Evolutionary conservation across 805 yeast species (phyloP), one percentile per base, ranked within the genome.

Genomic region (Wickerhamomyces hampshirensis): DNA sequence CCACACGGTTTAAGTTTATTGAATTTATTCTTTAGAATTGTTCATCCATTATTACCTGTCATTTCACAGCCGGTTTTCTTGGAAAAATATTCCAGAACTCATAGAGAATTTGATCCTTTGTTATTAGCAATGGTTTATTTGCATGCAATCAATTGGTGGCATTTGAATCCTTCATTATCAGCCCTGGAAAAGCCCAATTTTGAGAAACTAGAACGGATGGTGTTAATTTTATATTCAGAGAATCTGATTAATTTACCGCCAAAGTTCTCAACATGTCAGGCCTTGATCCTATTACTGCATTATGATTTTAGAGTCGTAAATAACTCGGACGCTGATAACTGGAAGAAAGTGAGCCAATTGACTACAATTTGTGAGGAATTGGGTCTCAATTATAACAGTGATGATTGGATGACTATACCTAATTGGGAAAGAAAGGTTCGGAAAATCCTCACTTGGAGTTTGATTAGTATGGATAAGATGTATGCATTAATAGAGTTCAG

Each of bases 211-310:
- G 63, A 58, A 31, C 44, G 51, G 34, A 34, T 55, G 11, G 49
- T 56, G 3, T 31, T 48, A 6, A 46, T 56, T 4, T 35, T 56
- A 3, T 52, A 53, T 38, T 47, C 51, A 10, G 60, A 56, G 21
- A 47, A 48, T 26, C 26, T 53, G 16, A 46, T 46, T 14, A 51
- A 52, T 30, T 27, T 47, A 8, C 51, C 62, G 2, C 51, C 51
- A 23, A 55, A 63, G 23, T 48, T 63, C 18, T 57, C 67, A 4
- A 60, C 62, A 2, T 53, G 66, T 14, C 73, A 68, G 44, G 67
- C 66, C 0, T 59, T 68, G 5, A 42, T 67, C 18, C 44, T 68
- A 18, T 41, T 68, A 18, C 30, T 55, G 24, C 51, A 57, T 28
- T 56, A 58, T 36, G 26, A 43, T 3, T 42, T 43, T 35, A 33